Evolutionary conservation across 192 early-diverging fungal genomes (phyloP).

Genomic region (Coemansia sp.): DNA sequence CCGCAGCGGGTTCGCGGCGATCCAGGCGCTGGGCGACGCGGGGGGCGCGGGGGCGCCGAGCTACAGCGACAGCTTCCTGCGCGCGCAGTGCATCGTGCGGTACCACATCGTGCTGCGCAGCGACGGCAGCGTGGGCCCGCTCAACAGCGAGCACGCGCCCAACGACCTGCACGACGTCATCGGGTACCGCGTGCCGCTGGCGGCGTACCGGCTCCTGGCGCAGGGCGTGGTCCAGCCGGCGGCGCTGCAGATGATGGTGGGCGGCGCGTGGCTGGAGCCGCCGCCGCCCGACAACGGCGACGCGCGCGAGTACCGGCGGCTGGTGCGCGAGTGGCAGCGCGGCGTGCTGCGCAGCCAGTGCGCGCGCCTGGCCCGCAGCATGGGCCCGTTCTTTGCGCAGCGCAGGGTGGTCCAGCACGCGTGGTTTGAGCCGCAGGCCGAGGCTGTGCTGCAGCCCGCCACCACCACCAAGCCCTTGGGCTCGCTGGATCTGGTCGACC

Average conservation of each 20-base stretch:
- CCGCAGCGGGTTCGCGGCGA: constrained; percentile 73
- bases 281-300: constrained; percentile 83
- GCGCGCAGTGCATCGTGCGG: constrained; percentile 70
- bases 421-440: constrained; percentile 58
- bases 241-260: constrained; percentile 67
- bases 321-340: constrained; percentile 64
- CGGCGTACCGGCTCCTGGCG: constrained; percentile 70
- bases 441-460: constrained; percentile 36
- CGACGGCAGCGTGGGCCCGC: constrained; percentile 72
- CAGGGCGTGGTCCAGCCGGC: constrained; percentile 68
- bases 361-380: constrained; percentile 57
- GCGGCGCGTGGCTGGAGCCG: constrained; percentile 68
- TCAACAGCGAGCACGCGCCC: constrained; percentile 64
- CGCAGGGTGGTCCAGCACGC: constrained; percentile 70
- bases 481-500: constrained; percentile 44
- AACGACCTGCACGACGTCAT: constrained; percentile 83
- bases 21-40: constrained; percentile 68
- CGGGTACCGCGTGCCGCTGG: constrained; percentile 75
- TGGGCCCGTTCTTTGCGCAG: constrained; percentile 68
- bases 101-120: constrained; percentile 73
- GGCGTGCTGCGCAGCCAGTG: constrained; percentile 62
- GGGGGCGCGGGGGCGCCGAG: constrained; percentile 58
- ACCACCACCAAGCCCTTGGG: too few species aligned
- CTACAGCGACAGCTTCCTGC: constrained; percentile 74
- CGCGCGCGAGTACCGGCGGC: constrained; percentile 69